Evolutionary conservation across 768 basidiomycete species (phyloP), one percentile per base, ranked within the genome.

Genomic region (Kwoniella dendrophila): DNA sequence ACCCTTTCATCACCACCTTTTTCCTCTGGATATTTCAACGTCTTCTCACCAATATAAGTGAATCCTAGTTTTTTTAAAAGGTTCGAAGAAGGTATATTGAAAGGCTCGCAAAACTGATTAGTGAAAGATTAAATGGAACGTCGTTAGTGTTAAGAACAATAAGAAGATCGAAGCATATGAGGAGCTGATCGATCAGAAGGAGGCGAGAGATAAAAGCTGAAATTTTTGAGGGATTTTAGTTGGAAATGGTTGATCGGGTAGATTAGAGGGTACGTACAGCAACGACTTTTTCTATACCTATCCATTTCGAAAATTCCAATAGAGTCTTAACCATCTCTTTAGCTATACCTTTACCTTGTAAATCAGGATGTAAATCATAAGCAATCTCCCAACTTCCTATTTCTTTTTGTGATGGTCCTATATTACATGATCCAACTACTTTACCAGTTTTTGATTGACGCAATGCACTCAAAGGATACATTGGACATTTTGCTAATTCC

Each of bases 361-460:
- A 59, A 4, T 52, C 49, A 2, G 63, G 63, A 52, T 43, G 33
- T 16, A 64, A 14, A 45, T 64, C 56, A 34, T 64, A 64, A 10
- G 56, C 50, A 16, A 64, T 52, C 33, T 64, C 63, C 55, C 55
- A 52, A 7, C 24, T 27, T 6, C 55, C 55, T 11, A 18, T 30
- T 41, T 56, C 47, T 27, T 40, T 50, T 20, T 22, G n/a, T 3
- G 47, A 56, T 5, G 41, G 26, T 3, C 40, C 54, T 18, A 63
- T 1, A 34, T 33, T 33, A 20, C 40, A 20, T 1, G 22, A 26
- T 2, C 62, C 62, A 10, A 63, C 56, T 20, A 63, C 34, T 12
- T 20, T 30, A 6, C 56, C 62, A 8, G 41, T 4, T 3, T 30
- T 32, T 24, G 47, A 22, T 7, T n/a, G n/a, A n/a, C 59, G 45